Percentiles rank a stretch among this genome's conserved stretches.
Evolutionary conservation across 768 basidiomycete genomes (phyloP).

Genomic region (Crucibulum laeve): DNA sequence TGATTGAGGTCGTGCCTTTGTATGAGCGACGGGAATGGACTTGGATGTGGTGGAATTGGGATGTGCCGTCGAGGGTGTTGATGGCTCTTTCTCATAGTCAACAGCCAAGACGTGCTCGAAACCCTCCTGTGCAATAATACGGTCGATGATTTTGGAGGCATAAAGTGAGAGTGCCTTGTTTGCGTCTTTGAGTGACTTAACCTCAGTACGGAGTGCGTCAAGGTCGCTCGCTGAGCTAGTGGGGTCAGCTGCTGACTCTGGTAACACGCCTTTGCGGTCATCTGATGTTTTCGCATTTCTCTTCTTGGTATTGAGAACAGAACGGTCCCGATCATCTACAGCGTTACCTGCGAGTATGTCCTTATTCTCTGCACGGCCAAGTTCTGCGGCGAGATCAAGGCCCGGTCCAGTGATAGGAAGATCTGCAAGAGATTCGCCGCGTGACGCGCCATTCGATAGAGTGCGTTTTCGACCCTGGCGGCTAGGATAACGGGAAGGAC

Average conservation of each 20-base stretch:
- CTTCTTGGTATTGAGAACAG: constrained; percentile 39
- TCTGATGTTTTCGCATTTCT: constrained; percentile 43
- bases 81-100: constrained; percentile 70
- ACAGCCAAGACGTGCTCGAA: constrained; percentile 96
- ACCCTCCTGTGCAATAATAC: constrained; percentile 93
- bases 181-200: constrained; percentile 90
- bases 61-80: constrained; percentile 39
- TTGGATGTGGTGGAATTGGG: constrained; percentile 26
- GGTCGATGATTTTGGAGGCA: constrained; percentile 96
- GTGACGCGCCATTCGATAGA: constrained; percentile 49
- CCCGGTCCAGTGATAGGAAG: constrained; percentile 87
- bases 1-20: constrained; percentile 61
- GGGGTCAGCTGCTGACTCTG: constrained; percentile 35
- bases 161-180: constrained; percentile 95
- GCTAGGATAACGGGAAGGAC: constrained; percentile 34
- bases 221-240: constrained; percentile 50
- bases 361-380: constrained; percentile 89
- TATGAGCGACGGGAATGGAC: constrained; percentile 20
- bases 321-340: constrained; percentile 47
- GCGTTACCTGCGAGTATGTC: constrained; percentile 60
- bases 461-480: constrained; percentile 47
- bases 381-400: constrained; percentile 85
- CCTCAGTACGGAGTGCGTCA: constrained; percentile 76
- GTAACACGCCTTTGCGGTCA: constrained; percentile 28
- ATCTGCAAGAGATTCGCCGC: constrained; percentile 81